Conservation (phyloP, 306 rosid species). For the Clitoria ternatea region DNA sequence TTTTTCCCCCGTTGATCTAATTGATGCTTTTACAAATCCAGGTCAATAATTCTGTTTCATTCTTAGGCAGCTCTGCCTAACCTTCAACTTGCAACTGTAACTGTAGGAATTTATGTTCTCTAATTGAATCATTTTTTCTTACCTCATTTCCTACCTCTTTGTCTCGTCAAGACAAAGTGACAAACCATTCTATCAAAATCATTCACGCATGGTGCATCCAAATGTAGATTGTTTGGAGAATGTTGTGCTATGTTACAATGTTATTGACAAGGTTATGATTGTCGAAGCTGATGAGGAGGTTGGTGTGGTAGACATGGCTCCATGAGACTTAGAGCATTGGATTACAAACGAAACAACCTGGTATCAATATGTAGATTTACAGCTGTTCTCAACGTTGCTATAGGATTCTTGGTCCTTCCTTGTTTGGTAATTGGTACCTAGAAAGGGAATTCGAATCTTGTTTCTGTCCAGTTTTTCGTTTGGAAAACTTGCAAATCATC, state of each 20-base stretch:
- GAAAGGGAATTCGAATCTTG: background rate
- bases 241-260: background rate
- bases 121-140: background rate
- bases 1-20: constrained; percentile 14
- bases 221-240: background rate
- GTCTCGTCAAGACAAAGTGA: background rate
- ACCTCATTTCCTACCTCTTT: background rate
- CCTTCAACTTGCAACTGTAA: constrained; percentile 1
- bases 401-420: background rate
- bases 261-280: background rate
- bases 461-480: background rate
- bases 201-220: background rate
- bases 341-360: background rate
- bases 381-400: background rate
- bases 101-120: background rate
- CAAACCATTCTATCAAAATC: background rate
- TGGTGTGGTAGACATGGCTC: background rate
- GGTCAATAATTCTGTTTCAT: constrained; percentile 19
- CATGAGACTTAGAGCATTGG: background rate
- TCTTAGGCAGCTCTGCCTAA: background rate
- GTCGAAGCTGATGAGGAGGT: background rate
- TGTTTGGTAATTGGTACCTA: background rate
- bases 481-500: no score
- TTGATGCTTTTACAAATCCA: background rate
- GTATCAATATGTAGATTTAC: background rate